Evolutionary conservation across 179 eudicot genomes (phyloP), one percentile per base, ranked within the genome.

Genomic region (Actinidia polygama): DNA sequence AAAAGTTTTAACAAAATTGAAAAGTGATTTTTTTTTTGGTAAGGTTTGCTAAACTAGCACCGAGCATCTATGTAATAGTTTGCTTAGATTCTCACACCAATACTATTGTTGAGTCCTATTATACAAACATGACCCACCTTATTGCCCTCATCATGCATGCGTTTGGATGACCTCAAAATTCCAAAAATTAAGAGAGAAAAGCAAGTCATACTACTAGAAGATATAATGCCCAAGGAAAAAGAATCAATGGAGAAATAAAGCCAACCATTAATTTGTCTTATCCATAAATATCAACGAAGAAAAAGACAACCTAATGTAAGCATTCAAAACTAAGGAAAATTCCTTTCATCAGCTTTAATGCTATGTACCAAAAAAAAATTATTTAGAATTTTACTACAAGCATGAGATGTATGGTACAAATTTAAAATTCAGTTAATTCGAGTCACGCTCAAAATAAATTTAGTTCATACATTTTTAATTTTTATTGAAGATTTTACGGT

Each of bases 131-230:
- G 40, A 73, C 40, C 19, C 12, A 49, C 44, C 18, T 21, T n/a
- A 50, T 10, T 21, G 10, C 59, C 59, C 77, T 49, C 61, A 30
- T 73, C 77, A 73, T 73, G 59, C n/a, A 7, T 10, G 12, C 66
- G 79, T 55, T 36, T 7, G 66, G 51, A 57, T 75, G 79, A 75
- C 79, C 15, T 75, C 51, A 55, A 55, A 16, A 30, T 75, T 73
- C 24, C 50, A 10, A 5, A 8, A 26, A 30, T 72, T 23, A 10
- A 0, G 1, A 18, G 5, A 16, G 10, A 70, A 8, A 16, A 40
- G 50, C 9, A 72, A 47, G n/a, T 10, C 23, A 3, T 19, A 26
- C 54, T n/a, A 19, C 36, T 72, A 49, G 49, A 36, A 68, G 40
- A 16, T 5, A 23, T 3, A 26, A 24, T 4, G 73, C 23, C 54